phyloP scores from a whole-genome alignment of 768 basidiomycete genomes.

The button mushroom (Agaricus bisporus) region DNA sequence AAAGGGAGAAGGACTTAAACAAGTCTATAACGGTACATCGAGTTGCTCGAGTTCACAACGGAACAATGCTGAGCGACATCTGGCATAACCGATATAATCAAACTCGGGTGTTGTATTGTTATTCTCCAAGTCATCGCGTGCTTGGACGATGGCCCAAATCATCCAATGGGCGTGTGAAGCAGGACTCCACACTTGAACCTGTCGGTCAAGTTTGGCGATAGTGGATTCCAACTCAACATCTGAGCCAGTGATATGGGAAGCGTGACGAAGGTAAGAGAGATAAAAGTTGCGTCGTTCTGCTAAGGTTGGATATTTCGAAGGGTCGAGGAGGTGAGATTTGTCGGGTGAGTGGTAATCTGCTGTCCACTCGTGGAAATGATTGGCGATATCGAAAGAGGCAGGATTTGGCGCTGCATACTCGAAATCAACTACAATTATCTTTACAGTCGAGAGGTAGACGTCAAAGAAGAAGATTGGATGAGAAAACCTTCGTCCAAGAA shows the following conservation, averaged over 20 bases:
- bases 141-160: slow-evolving; percentile 92
- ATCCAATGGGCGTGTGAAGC: slow-evolving; percentile 91
- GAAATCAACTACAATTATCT: slow-evolving; percentile 96
- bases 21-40: slow-evolving; percentile 20
- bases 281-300: slow-evolving; percentile 82
- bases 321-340: slow-evolving; percentile 61
- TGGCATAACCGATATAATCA: slow-evolving; percentile 83
- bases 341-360: slow-evolving; percentile 71
- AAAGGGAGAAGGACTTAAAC: background rate
- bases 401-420: slow-evolving; percentile 95
- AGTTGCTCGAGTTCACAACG: slow-evolving; percentile 46
- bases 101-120: slow-evolving; percentile 67
- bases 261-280: slow-evolving; percentile 66
- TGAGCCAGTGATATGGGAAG: slow-evolving; percentile 20
- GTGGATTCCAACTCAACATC: slow-evolving; percentile 34
- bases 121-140: slow-evolving; percentile 63
- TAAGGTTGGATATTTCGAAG: slow-evolving; percentile 62
- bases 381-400: slow-evolving; percentile 92
- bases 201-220: slow-evolving; percentile 59
- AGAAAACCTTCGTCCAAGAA: background rate
- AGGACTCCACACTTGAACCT: slow-evolving; percentile 86
- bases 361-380: slow-evolving; percentile 97
- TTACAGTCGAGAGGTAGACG: slow-evolving; percentile 4
- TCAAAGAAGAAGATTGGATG: slow-evolving; percentile 6
- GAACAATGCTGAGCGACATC: slow-evolving; percentile 60